Evolutionary conservation across 441 rosid species (phyloP).

Genomic region (Populus hybrid): DNA sequence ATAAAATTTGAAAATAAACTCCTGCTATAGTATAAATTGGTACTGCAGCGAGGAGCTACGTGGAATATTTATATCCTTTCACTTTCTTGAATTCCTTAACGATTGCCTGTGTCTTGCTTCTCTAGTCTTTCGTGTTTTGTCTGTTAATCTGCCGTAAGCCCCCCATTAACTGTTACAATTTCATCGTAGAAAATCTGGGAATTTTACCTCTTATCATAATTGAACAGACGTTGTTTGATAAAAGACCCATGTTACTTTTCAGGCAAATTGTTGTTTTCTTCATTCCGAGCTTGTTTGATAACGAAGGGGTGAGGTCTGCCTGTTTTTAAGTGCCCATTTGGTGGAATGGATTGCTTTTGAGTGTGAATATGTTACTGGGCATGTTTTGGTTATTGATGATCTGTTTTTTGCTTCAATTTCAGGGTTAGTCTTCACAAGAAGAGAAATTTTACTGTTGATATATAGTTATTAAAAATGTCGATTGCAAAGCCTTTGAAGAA

Average conservation of each 20-base stretch:
- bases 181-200: not conserved
- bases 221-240: no score
- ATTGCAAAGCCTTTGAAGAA: conserved; percentile 50
- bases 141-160: not conserved
- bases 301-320: not conserved
- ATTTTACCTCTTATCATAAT: not conserved
- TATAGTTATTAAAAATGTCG: conserved; percentile 20
- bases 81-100: no score
- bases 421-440: no score
- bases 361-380: no score
- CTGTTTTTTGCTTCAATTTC: no score
- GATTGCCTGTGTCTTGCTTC: no score
- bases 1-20: not conserved
- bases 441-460: no score
- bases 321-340: not conserved
- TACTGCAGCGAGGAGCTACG: not conserved
- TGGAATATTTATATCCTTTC: not conserved
- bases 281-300: not conserved
- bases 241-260: not conserved
- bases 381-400: no score
- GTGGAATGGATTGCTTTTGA: no score
- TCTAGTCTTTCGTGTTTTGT: no score
- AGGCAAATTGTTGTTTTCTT: no score
- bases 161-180: not conserved
- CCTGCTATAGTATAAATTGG: not conserved